Base-by-base conservation (phyloP, 495 filamentous ascomycete genomes). In the Aspergillus kassunensis region DNA sequence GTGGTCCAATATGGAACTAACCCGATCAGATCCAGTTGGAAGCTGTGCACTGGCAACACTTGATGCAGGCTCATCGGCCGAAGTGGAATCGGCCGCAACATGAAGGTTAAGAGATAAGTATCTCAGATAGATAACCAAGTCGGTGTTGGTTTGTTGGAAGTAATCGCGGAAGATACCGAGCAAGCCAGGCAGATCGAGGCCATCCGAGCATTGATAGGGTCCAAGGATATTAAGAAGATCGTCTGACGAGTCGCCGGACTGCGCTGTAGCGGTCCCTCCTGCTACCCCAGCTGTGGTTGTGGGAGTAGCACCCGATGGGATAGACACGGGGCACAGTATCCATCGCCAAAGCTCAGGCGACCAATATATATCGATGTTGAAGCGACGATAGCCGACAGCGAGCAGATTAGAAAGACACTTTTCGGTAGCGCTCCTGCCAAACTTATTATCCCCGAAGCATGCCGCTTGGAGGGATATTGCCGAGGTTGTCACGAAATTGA, bases 301-400 rank as follows among this genome's bases (percentile, higher is more conserved):
- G 23, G 50, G 33, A 0, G 55, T 51, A 7, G 59, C 44, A 15
- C 66, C 64, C 15, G 60, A 40, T 4, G 73, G 64, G 40, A 74
- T 55, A 1, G 63, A 55, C 8, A 78, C 78, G 0, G 84, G 84
- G 55, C 84, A 87, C 24, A 87, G 76, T 20, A 67, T 78, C 81
- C 82, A 86, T 24, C 66, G 48, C 19, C 65, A 66, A 25, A 71
- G 67, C 23, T 61, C 66, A 15, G 68, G 49, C 47, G 84, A 84
- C 84, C 84, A 87, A 57, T 83, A 87, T 6, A 86, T 47, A 59
- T 87, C 84, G n/a, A 84, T 60, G 27, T 79, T 61, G 25, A 86
- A 75, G 44, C 79, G 72, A 25, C 75, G 70, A 51, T 80, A 85
- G n/a, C 79, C 81, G 8, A 74, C 65, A 1, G 78, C 73, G 3